Evolutionary conservation across 208 protist genomes (phyloP).

Genomic region (Wallacemonas sp.): DNA sequence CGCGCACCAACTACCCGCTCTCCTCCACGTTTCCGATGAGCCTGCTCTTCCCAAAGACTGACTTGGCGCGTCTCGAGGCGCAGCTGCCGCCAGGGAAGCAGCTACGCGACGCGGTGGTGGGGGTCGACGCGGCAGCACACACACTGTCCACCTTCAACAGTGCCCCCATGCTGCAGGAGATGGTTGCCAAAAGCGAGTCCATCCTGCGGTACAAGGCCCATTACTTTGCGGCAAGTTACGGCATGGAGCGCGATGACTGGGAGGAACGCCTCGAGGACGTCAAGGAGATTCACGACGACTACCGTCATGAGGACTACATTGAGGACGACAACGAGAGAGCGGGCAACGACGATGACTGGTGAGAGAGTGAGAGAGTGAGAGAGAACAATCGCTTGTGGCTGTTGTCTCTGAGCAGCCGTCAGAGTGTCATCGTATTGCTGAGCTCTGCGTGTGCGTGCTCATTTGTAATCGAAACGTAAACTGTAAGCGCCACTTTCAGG

Average conservation of each 20-base stretch:
- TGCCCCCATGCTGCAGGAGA: slow-evolving; percentile 51
- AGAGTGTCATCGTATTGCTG: background rate
- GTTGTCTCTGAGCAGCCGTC: background rate
- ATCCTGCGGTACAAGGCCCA: slow-evolving; percentile 44
- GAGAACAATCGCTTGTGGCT: background rate
- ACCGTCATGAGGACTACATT: slow-evolving; percentile 53
- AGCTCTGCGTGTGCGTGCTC: too few species aligned
- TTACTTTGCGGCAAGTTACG: slow-evolving; percentile 47
- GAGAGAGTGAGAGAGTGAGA: background rate
- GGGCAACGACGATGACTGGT: slow-evolving; percentile 23
- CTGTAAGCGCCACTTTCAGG: too few species aligned
- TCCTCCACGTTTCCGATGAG: slow-evolving; percentile 65
- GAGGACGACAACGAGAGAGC: slow-evolving; percentile 30
- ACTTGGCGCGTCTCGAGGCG: slow-evolving; percentile 3
- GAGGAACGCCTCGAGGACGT: slow-evolving; percentile 67
- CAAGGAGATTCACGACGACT: slow-evolving; percentile 65
- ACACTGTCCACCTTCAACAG: slow-evolving; percentile 68
- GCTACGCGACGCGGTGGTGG: slow-evolving; percentile 15
- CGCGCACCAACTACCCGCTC: slow-evolving; percentile 59
- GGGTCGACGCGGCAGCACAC: slow-evolving; percentile 66
- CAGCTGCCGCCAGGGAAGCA: slow-evolving; percentile 7
- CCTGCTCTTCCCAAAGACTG: slow-evolving; percentile 38
- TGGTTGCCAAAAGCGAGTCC: slow-evolving; percentile 32
- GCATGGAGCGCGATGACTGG: slow-evolving; percentile 81
- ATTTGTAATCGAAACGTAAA: too few species aligned